These are phyloP conservation scores for Phytophthora gonapodyides DNA, from an alignment of 352 stramenopile species.

Conservation along the genomic window DNA sequence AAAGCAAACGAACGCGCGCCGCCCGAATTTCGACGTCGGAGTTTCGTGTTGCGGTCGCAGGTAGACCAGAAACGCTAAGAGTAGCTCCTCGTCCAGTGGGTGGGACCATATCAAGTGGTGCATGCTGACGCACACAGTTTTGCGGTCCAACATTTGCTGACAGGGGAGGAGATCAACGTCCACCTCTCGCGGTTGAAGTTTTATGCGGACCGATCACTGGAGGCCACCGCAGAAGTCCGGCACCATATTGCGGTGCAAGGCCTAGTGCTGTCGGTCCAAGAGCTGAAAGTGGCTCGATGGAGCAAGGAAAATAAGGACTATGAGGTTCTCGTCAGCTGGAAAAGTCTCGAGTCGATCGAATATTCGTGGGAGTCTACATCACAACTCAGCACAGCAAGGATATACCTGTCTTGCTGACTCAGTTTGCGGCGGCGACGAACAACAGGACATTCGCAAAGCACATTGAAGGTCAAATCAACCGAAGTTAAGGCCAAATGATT, in stretches of 20 bases:
- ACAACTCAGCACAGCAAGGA: slow-evolving; percentile 2
- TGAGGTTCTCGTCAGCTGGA: background rate
- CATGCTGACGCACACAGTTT: slow-evolving; percentile 1
- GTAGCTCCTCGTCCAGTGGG: too few species aligned
- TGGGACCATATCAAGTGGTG: background rate
- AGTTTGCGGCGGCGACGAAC: too few species aligned
- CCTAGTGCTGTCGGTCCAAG: background rate
- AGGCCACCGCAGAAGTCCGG: slow-evolving; percentile 5
- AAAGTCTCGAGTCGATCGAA: slow-evolving; percentile 5
- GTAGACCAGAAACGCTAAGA: background rate
- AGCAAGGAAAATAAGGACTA: background rate
- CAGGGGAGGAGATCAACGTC: too few species aligned
- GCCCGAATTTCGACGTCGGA: background rate
- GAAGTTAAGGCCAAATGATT: too few species aligned
- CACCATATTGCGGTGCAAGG: slow-evolving; percentile 9
- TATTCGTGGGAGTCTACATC: slow-evolving; percentile 14
- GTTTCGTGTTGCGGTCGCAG: background rate
- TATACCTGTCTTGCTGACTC: too few species aligned
- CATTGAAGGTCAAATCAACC: too few species aligned
- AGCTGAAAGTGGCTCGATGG: background rate
- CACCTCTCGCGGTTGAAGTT: slow-evolving; percentile 5
- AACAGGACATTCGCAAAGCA: too few species aligned
- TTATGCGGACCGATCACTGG: background rate
- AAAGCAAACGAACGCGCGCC: background rate
- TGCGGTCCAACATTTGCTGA: too few species aligned